Conservation (phyloP, 2,329 filamentous ascomycete species). For the Aciculosporium take region DNA sequence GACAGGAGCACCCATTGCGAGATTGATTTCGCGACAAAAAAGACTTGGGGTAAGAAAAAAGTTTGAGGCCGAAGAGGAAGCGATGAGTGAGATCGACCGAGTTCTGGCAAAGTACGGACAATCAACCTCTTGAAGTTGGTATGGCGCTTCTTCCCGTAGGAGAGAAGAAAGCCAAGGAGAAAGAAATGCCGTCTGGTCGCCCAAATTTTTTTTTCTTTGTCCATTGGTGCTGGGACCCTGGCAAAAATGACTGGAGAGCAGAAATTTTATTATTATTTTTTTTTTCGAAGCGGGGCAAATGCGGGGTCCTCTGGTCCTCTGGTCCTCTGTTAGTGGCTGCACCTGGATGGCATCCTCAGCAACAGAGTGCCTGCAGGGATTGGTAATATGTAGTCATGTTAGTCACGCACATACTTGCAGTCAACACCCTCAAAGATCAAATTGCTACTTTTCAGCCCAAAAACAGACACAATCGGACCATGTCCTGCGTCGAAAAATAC, state of each 20-base stretch:
- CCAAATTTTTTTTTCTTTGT: neutral
- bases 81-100: constrained; percentile 14
- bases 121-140: constrained; percentile 25
- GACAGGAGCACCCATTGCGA: constrained; percentile 50
- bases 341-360: neutral
- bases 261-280: neutral
- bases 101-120: constrained; percentile 12
- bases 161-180: constrained; percentile 22
- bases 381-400: too few relatives aligned
- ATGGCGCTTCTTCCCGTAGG: constrained; percentile 39
- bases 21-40: constrained; percentile 16
- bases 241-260: too few relatives aligned
- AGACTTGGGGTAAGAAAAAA: constrained; percentile 12
- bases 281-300: neutral
- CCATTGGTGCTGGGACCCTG: neutral
- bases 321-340: neutral
- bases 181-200: neutral
- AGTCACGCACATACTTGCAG: too few relatives aligned
- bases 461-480: too few relatives aligned
- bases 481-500: too few relatives aligned
- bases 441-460: too few relatives aligned
- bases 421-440: too few relatives aligned
- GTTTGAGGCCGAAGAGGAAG: constrained; percentile 27
- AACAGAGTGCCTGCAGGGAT: too few relatives aligned
- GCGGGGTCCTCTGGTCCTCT: neutral